Conservation (phyloP, 2,329 filamentous ascomycete genomes). For the Phaeophleospora eucalypticola region DNA sequence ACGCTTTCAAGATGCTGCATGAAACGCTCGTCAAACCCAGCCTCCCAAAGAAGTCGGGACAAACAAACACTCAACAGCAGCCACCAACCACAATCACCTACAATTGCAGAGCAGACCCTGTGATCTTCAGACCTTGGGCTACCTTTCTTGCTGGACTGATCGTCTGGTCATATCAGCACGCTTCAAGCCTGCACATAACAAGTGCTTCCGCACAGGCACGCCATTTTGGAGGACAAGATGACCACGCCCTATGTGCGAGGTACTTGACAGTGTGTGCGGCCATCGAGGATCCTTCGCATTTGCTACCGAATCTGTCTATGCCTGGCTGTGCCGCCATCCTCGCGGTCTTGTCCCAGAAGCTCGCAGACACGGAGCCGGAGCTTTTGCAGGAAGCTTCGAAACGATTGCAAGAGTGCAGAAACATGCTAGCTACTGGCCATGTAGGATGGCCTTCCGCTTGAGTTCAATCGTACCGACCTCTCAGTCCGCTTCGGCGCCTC, state of each 20-base stretch:
- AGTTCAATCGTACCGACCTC: no score
- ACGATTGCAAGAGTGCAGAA: constrained; percentile 66
- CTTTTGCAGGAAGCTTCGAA: constrained; percentile 78
- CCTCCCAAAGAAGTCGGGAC: constrained; percentile 3
- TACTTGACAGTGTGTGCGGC: constrained; percentile 19
- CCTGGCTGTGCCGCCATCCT: constrained; percentile 77
- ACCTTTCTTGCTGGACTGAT: constrained; percentile 85
- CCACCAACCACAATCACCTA: constrained; percentile 47
- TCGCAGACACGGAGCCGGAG: constrained; percentile 80
- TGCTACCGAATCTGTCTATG: constrained; percentile 67
- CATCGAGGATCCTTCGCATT: constrained; percentile 66
- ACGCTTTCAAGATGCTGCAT: constrained; percentile 79
- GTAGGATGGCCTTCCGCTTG: background rate
- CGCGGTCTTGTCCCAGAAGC: constrained; percentile 73
- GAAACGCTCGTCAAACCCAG: constrained; percentile 64
- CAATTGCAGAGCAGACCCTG: constrained; percentile 77
- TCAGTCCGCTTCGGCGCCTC: no score
- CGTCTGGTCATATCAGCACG: constrained; percentile 89
- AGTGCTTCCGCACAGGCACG: background rate
- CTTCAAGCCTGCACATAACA: constrained; percentile 33
- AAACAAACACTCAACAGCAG: constrained; percentile 32
- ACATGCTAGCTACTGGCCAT: background rate
- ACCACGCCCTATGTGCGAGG: constrained; percentile 14
- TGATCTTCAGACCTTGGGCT: constrained; percentile 88
- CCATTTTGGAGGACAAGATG: constrained; percentile 22